Evolutionary conservation across 495 filamentous ascomycete genomes (phyloP).

Genomic region (Lepraria neglecta): DNA sequence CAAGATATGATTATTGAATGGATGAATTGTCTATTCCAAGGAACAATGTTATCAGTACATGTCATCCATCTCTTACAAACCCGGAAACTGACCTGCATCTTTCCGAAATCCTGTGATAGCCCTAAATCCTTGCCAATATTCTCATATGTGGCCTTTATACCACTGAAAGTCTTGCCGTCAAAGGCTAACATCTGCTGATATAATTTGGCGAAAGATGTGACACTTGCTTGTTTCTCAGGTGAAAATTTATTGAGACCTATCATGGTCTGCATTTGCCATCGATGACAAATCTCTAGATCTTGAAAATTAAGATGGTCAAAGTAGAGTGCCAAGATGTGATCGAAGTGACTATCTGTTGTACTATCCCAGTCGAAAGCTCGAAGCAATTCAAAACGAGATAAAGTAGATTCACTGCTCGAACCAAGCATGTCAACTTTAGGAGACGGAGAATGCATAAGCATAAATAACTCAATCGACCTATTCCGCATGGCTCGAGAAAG

Average conservation of each 20-base stretch:
- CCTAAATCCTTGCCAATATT: not conserved
- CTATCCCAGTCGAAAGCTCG: constrained; percentile 33
- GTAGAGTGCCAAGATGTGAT: constrained; percentile 34
- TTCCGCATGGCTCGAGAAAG: constrained; percentile 96
- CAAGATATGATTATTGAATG: constrained; percentile 51
- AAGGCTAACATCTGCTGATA: constrained; percentile 4
- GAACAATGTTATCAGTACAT: constrained; percentile 33
- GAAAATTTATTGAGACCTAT: constrained; percentile 19
- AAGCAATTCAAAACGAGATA: constrained; percentile 47
- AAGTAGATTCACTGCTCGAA: constrained; percentile 41
- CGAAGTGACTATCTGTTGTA: constrained; percentile 24
- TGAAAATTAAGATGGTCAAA: constrained; percentile 51
- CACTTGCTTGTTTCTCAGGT: not conserved
- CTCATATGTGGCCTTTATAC: constrained; percentile 11
- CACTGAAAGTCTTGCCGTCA: constrained; percentile 13
- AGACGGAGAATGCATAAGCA: constrained; percentile 40
- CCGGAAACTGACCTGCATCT: constrained; percentile 46
- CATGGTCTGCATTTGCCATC: constrained; percentile 21
- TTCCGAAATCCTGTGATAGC: constrained; percentile 25
- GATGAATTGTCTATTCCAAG: constrained; percentile 19
- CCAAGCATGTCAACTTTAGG: constrained; percentile 24
- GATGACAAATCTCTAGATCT: constrained; percentile 34
- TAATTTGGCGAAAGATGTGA: constrained; percentile 11
- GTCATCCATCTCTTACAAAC: not conserved
- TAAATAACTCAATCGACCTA: constrained; percentile 81